These are phyloP conservation scores for Pyrenopolyporus hunteri DNA, from an alignment of 495 filamentous ascomycete species.

Conservation along the genomic window DNA sequence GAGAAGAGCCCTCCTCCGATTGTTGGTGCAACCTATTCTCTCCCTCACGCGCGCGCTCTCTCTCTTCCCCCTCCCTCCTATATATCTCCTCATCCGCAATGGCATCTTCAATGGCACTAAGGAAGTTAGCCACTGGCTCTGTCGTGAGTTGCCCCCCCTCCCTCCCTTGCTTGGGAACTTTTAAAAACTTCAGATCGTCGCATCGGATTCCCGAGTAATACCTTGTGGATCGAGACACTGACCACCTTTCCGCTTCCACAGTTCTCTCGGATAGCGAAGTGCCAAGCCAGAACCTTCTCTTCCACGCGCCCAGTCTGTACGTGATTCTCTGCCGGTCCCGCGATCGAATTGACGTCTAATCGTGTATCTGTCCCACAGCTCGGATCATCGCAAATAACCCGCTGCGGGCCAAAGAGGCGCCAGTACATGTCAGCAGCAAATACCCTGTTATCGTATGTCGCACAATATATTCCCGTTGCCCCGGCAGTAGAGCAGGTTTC, in stretches of 20 bases:
- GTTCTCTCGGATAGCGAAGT: slow-evolving; percentile 55
- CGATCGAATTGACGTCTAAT: slow-evolving; percentile 37
- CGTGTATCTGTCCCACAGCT: slow-evolving; percentile 41
- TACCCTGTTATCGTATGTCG: slow-evolving; percentile 89
- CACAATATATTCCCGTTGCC: no score
- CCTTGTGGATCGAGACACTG: background rate
- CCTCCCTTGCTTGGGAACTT: slow-evolving; percentile 22
- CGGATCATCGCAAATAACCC: slow-evolving; percentile 83
- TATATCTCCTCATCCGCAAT: slow-evolving; percentile 41
- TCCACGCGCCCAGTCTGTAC: slow-evolving; percentile 81
- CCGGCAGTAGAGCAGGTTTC: background rate
- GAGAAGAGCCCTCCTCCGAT: no score
- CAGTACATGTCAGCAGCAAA: slow-evolving; percentile 78
- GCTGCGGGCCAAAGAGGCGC: slow-evolving; percentile 89
- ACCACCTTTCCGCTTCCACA: slow-evolving; percentile 26
- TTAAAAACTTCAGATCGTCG: slow-evolving; percentile 5
- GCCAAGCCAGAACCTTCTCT: slow-evolving; percentile 77
- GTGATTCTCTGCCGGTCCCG: slow-evolving; percentile 34
- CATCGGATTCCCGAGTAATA: slow-evolving; percentile 2
- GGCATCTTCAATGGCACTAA: slow-evolving; percentile 60
- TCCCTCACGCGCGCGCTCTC: no score
- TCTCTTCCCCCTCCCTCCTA: slow-evolving; percentile 15
- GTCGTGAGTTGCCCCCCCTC: slow-evolving; percentile 50
- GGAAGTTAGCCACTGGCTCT: slow-evolving; percentile 52
- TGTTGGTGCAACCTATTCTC: slow-evolving; percentile 25